Conservation (phyloP, 441 rosid genomes). For the Adansonia rubrostipa region DNA sequence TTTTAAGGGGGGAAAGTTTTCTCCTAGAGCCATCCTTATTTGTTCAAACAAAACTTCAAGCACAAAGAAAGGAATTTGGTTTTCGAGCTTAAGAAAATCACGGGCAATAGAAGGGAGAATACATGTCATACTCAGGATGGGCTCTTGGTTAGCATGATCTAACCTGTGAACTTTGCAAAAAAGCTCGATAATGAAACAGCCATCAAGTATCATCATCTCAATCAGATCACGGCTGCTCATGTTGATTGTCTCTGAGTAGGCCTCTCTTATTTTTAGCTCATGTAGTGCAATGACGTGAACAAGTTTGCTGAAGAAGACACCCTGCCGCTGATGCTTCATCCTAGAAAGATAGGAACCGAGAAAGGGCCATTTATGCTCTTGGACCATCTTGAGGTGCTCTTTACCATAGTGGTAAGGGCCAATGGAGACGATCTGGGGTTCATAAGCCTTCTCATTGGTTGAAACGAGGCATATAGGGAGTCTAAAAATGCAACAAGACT, state of each 20-base stretch:
- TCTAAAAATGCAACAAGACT: constrained; percentile 62
- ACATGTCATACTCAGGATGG: not conserved
- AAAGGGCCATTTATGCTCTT: constrained; percentile 79
- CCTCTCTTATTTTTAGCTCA: constrained; percentile 52
- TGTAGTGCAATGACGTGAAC: constrained; percentile 39
- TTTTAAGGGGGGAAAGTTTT: constrained; percentile 36
- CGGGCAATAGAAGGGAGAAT: not conserved
- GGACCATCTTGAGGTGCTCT: constrained; percentile 46
- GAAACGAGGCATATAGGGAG: constrained; percentile 59
- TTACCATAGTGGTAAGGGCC: constrained; percentile 32
- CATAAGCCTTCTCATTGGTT: constrained; percentile 47
- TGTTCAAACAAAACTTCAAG: constrained; percentile 49
- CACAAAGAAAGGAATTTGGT: not conserved
- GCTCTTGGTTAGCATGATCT: not conserved
- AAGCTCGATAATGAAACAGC: constrained; percentile 1
- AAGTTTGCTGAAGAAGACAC: constrained; percentile 43
- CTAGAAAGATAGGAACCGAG: constrained; percentile 47
- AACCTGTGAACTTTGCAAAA: not conserved
- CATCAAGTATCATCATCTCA: constrained; percentile 3
- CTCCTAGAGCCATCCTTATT: constrained; percentile 30
- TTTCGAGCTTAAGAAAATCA: not conserved
- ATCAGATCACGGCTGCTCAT: constrained; percentile 44
- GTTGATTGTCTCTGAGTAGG: constrained; percentile 58
- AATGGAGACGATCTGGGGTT: constrained; percentile 63
- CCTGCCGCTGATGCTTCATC: constrained; percentile 23